phyloP scores from a whole-genome alignment of 202 grass and related monocot species.

The Schoenoplectus triqueter region DNA sequence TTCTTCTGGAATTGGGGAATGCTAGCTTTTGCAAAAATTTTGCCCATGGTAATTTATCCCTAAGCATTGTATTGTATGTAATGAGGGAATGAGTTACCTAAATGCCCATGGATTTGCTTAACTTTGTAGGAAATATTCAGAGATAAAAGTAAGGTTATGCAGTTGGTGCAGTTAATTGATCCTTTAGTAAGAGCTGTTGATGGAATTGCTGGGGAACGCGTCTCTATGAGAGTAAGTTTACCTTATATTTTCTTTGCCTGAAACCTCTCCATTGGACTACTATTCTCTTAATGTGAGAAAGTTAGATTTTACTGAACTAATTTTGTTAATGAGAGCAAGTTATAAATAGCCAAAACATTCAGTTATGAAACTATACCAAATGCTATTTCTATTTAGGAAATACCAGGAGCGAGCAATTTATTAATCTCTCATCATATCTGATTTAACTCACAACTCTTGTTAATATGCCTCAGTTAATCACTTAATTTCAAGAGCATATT shows the following conservation, averaged over 20 bases:
- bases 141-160: slow-evolving; percentile 74
- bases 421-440: background rate
- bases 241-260: slow-evolving; percentile 15
- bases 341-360: background rate
- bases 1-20: slow-evolving; percentile 99
- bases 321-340: background rate
- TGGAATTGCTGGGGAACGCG: slow-evolving; percentile 71
- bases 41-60: slow-evolving; percentile 58
- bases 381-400: background rate
- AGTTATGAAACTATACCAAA: background rate
- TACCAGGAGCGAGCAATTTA: background rate
- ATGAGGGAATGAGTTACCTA: background rate
- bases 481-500: background rate
- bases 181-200: slow-evolving; percentile 81
- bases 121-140: slow-evolving; percentile 67
- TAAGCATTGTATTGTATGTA: background rate
- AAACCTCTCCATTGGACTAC: slow-evolving; percentile 28
- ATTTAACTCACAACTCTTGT: background rate
- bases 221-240: slow-evolving; percentile 86
- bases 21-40: slow-evolving; percentile 72
- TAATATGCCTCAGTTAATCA: background rate
- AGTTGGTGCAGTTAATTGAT: slow-evolving; percentile 68
- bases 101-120: background rate
- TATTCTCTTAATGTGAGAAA: background rate
- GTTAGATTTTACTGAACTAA: background rate